A percentile compares a stretch with the other conserved stretches of the same genome.
Conservation (phyloP, 805 yeast genomes). For the Metschnikowia lachancei region DNA sequence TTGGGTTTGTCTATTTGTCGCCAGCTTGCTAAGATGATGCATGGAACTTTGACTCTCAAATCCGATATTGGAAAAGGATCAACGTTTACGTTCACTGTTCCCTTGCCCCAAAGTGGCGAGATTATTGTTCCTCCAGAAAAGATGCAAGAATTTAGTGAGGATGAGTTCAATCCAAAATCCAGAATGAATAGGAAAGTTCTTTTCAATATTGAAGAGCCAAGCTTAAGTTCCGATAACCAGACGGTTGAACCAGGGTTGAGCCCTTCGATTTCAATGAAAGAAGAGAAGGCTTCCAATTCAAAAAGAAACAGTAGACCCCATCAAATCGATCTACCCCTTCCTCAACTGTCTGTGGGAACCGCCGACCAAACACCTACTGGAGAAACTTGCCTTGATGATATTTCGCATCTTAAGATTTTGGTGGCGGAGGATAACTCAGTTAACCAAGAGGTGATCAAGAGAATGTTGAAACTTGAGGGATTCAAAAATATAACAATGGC, state of each 20-base stretch:
- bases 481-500: conserved; percentile 70
- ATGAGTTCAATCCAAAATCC: conserved; percentile 60
- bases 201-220: conserved; percentile 27
- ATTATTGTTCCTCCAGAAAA: conserved; percentile 38
- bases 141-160: conserved; percentile 51
- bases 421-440: conserved; percentile 95
- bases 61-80: conserved; percentile 82
- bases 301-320: conserved; percentile 1
- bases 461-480: conserved; percentile 88
- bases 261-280: neutral
- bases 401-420: conserved; percentile 49
- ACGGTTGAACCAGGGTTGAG: neutral
- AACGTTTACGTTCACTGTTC: conserved; percentile 76
- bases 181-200: conserved; percentile 51
- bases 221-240: neutral
- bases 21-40: conserved; percentile 88
- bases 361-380: conserved; percentile 15
- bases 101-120: conserved; percentile 65
- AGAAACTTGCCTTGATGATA: conserved; percentile 24
- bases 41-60: conserved; percentile 73
- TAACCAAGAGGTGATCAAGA: conserved; percentile 87
- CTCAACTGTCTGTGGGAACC: conserved; percentile 16
- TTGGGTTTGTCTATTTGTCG: conserved; percentile 85
- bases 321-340: conserved; percentile 6
- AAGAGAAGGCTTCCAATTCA: neutral